Evolutionary conservation across 169 alveolate species (phyloP).

Genomic region (Fabrea salina): DNA sequence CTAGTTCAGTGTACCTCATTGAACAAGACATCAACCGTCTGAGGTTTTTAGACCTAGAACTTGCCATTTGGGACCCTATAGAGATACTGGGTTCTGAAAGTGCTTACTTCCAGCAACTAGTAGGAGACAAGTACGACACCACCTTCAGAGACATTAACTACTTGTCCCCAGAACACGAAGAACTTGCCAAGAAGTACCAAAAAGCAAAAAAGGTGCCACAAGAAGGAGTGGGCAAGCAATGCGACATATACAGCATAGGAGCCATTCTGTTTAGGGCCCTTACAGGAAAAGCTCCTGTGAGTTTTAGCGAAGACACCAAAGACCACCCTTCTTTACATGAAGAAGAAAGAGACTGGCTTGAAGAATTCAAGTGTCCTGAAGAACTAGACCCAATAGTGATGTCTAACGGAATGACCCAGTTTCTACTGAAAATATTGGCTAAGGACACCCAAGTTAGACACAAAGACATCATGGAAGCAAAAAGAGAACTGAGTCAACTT

Average conservation of each 20-base stretch:
- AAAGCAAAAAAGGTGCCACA: background rate
- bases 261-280: conserved; percentile 14
- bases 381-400: background rate
- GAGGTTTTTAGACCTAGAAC: conserved; percentile 24
- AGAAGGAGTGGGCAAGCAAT: background rate
- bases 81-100: background rate
- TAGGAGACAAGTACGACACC: conserved; percentile 27
- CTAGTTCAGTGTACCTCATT: conserved; percentile 8
- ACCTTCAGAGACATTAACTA: conserved; percentile 31
- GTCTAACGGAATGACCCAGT: conserved; percentile 27
- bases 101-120: conserved; percentile 9
- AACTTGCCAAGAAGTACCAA: conserved; percentile 18
- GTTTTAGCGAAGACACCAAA: conserved; percentile 9
- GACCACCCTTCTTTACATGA: background rate
- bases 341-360: background rate
- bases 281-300: conserved; percentile 8
- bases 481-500: background rate
- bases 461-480: background rate
- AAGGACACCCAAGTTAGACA: background rate
- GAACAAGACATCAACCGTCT: background rate
- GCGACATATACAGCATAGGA: conserved; percentile 30
- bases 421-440: conserved; percentile 20
- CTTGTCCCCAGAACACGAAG: conserved; percentile 27
- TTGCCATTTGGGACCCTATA: conserved; percentile 27
- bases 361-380: background rate